Base-by-base conservation (phyloP, 2,329 filamentous ascomycete species). In the Epicoccum nigrum region DNA sequence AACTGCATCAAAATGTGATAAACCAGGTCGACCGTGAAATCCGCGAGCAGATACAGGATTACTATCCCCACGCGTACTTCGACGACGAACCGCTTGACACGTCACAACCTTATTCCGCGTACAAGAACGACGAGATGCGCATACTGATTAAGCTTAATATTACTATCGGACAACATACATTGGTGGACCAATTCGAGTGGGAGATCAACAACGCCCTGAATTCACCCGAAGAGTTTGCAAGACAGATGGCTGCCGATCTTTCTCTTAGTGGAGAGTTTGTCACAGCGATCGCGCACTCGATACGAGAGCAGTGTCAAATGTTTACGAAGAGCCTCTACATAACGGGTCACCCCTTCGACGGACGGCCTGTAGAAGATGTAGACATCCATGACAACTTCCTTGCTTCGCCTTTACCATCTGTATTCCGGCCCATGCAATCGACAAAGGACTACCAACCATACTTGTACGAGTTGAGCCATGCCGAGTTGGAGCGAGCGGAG, bases 51-150 rank as follows among this genome's bases (percentile, higher is more conserved):
- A 81, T 97, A 42, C 86, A 86, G 63, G 94, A 97, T 71, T 97
- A 91, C 71, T 96, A 96, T 69, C 94, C 94, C 4, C 91, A 96
- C 64, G 86, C 94, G 19, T 94, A 86, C 69, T 88, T 93, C 40
- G 88, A 95, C 62, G 93, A 97, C 64, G 91, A 96, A 64, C 85
- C 93, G 1, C 80, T 97, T 38, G 93, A 99, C 65, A 89, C 92
- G 1, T 88, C 94, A 68, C 80, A 95, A 11, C 92, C 93, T 0
- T 97, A 97, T 70, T 87, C 83, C 31, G 92, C 94, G 6, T 96
- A 97, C 79, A 97, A 97, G 75, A 96, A 99, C 69, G 94, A 99
- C 70, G 94, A 99, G 77, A 97, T 99, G 93, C 88, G 94, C 42
- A 89, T 99, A 62, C 78, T 96, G 34, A 86, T 99, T 74, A 97